Percentiles rank a stretch among this genome's conserved stretches.
phyloP scores from a whole-genome alignment of 208 protist species.

The Leishmania aethiopica region DNA sequence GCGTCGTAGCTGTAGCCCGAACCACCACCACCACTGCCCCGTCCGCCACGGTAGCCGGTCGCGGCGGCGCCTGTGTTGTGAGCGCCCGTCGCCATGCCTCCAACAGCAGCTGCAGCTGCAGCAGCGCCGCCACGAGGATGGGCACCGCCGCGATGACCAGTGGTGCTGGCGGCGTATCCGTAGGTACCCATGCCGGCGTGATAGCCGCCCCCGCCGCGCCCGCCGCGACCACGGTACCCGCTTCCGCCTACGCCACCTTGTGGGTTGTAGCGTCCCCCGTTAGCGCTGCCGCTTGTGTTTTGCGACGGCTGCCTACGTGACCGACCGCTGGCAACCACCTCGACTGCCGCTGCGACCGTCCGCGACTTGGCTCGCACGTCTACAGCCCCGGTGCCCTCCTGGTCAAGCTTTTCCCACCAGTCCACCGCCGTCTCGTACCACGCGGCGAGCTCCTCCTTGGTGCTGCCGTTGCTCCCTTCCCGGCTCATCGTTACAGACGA shows the following conservation, averaged over 20 bases:
- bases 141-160: background rate
- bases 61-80: slow-evolving; percentile 1
- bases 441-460: slow-evolving; percentile 25
- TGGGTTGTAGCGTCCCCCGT: slow-evolving; percentile 14
- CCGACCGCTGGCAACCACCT: slow-evolving; percentile 24
- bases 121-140: background rate
- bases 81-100: background rate
- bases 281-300: slow-evolving; percentile 12
- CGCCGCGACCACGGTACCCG: slow-evolving; percentile 11
- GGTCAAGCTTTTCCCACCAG: slow-evolving; percentile 39
- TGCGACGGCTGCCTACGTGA: slow-evolving; percentile 11
- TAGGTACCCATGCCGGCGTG: slow-evolving; percentile 12
- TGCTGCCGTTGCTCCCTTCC: slow-evolving; percentile 6
- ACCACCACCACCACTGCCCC: slow-evolving; percentile 10
- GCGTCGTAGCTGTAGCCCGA: slow-evolving; percentile 1
- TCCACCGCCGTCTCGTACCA: slow-evolving; percentile 33
- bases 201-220: slow-evolving; percentile 8
- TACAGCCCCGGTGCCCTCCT: slow-evolving; percentile 24
- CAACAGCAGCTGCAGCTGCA: background rate
- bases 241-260: slow-evolving; percentile 7
- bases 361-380: slow-evolving; percentile 35
- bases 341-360: slow-evolving; percentile 22
- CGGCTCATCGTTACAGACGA: slow-evolving; percentile 1
- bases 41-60: slow-evolving; percentile 19
- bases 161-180: slow-evolving; percentile 19